These are phyloP conservation scores for Hypoxylon sp. DNA, from an alignment of 2,329 filamentous ascomycete genomes.

Conservation along the genomic window DNA sequence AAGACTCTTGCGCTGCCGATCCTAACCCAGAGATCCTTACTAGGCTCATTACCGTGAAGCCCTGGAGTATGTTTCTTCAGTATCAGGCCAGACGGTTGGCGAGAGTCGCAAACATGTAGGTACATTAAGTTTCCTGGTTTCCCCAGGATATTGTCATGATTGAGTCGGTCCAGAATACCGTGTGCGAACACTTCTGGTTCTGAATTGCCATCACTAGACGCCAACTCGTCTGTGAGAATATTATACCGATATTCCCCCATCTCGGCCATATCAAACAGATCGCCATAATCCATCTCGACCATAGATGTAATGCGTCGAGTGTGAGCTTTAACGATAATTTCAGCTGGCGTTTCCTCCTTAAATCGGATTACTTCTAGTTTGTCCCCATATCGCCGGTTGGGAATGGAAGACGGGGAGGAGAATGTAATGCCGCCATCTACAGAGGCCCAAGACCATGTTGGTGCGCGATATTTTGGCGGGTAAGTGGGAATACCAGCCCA, in stretches of 20 bases:
- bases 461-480: slow-evolving; percentile 1
- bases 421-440: neutral
- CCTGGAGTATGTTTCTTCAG: neutral
- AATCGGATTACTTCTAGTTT: neutral
- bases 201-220: neutral
- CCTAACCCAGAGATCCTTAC: neutral
- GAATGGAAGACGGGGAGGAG: neutral
- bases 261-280: neutral
- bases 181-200: neutral
- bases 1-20: neutral
- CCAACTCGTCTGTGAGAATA: neutral
- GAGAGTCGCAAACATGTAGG: neutral
- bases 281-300: neutral
- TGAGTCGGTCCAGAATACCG: neutral
- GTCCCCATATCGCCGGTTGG: neutral
- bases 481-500: neutral
- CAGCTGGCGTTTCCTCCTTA: neutral
- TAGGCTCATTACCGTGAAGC: neutral
- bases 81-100: neutral
- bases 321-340: neutral
- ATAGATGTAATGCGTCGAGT: neutral
- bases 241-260: neutral
- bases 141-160: neutral
- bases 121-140: neutral
- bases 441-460: neutral